phyloP scores from a whole-genome alignment of 2,329 filamentous ascomycete species.

The Aspergillus fumigatiaffinis region DNA sequence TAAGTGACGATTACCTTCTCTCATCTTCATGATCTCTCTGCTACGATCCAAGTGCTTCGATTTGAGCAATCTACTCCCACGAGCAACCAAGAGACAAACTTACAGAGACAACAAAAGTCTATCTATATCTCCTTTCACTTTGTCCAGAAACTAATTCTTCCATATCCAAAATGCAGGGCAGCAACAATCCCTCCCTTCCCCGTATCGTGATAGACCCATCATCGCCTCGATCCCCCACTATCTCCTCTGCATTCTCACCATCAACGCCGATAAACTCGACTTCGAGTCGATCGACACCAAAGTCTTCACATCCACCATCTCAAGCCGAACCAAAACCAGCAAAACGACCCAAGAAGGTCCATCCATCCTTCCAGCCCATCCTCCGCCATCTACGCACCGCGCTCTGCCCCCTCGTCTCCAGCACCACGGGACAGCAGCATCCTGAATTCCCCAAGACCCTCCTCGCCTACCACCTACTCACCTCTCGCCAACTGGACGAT shows the following conservation, averaged over 20 bases:
- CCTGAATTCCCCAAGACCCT: slow-evolving; percentile 37
- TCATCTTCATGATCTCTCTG: not conserved
- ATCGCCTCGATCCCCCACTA: not conserved
- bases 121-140: too few species aligned
- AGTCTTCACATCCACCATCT: not conserved
- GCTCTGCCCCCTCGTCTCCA: slow-evolving; percentile 36
- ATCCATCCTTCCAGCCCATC: slow-evolving; percentile 9
- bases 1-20: not conserved
- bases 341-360: not conserved
- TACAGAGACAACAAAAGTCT: too few species aligned
- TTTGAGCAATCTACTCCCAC: not conserved
- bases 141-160: not conserved
- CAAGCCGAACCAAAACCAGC: not conserved
- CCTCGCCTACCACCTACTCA: slow-evolving; percentile 41
- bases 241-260: not conserved
- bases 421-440: slow-evolving; percentile 33
- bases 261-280: not conserved
- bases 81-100: not conserved
- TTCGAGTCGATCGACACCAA: not conserved
- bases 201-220: slow-evolving; percentile 1
- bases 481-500: slow-evolving; percentile 36
- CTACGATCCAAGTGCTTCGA: not conserved
- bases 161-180: not conserved
- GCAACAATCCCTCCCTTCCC: not conserved
- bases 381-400: slow-evolving; percentile 27